Conservation (phyloP, 495 filamentous ascomycete genomes). For the Talaromyces thailandensis region DNA sequence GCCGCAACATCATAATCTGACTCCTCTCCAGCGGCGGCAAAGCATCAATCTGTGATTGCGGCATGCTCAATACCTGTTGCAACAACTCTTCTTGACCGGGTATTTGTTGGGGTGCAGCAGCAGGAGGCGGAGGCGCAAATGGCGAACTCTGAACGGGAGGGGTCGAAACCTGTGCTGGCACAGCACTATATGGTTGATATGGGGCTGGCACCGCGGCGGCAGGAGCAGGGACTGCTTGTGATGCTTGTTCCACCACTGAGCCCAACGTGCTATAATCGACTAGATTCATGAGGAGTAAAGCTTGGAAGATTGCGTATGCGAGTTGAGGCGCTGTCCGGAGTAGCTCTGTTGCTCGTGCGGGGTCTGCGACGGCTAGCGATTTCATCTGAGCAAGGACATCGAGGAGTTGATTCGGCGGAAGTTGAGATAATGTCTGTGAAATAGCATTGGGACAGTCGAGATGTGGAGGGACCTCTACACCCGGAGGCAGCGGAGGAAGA, state of each 20-base stretch:
- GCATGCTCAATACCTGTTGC: conserved; percentile 65
- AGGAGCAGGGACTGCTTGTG: conserved; percentile 21
- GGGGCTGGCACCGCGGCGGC: conserved; percentile 19
- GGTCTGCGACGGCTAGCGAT: conserved; percentile 68
- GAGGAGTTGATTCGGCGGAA: conserved; percentile 82
- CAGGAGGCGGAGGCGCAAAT: conserved; percentile 38
- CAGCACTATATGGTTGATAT: conserved; percentile 24
- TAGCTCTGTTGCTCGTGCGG: conserved; percentile 76
- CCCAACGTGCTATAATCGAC: conserved; percentile 60
- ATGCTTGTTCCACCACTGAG: conserved; percentile 47
- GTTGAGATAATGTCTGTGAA: conserved; percentile 73
- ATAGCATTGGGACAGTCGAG: conserved; percentile 85
- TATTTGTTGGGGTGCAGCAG: conserved; percentile 30
- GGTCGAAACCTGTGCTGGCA: conserved; percentile 40
- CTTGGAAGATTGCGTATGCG: conserved; percentile 92
- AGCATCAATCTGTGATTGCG: conserved; percentile 65
- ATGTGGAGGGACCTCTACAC: conserved; percentile 70
- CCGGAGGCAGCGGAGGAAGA: conserved; percentile 75
- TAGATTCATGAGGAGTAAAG: conserved; percentile 83
- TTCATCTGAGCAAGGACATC: conserved; percentile 97
- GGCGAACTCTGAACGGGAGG: conserved; percentile 51
- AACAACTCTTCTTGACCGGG: conserved; percentile 59
- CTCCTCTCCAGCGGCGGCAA: conserved; percentile 61
- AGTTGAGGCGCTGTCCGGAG: conserved; percentile 87
- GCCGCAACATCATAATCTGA: conserved; percentile 66